Base-by-base conservation (phyloP, 306 rosid genomes). In the Albizia julibrissin region DNA sequence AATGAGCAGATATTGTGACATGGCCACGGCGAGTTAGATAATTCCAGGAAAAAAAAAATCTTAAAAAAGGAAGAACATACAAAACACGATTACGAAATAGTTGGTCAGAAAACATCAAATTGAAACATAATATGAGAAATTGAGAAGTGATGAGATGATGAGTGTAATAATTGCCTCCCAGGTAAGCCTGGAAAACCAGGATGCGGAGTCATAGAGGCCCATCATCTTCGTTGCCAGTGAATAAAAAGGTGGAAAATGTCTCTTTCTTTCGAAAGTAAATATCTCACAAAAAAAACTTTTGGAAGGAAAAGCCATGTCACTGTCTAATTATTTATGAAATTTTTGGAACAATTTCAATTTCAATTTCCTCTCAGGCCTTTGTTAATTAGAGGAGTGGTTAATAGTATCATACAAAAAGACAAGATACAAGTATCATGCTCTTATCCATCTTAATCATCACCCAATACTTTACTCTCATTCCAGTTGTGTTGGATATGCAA, bases 201-300 rank as follows among this genome's bases (percentile, higher is more conserved):
- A 95, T 31, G 98, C 97, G 77, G 91, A 84, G 81, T 95, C 99
- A 40, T 86, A 95, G 56, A 95, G 94, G 72, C 97, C 99, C 98
- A 95, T 95, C 91, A 95, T 89, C 16, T 79, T 77, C 98, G 93
- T 95, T 76, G 97, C 92, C 98, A 93, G 87, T 46, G 64, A 80
- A 83, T 64, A 71, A 76, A 52, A 68, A 27, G 15, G 1, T 29
- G 59, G 27, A 74, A 78, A 18, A 24, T 12, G 33, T 44, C 66
- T 75, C 56, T 58, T 74, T 75, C 56, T 58, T 74, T 71, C 40
- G 47, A 58, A 27, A 39, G 24, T 33, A 34, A 21, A 34, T 19
- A 40, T 47, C 16, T 44, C 16, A 15, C 49, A 44, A 44, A 44
- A 44, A 44, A 0, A 0, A 1, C 2, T 29, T 29, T 29, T 29